Evolutionary conservation across 495 filamentous ascomycete species (phyloP).

Genomic region (Penicillium desertorum): DNA sequence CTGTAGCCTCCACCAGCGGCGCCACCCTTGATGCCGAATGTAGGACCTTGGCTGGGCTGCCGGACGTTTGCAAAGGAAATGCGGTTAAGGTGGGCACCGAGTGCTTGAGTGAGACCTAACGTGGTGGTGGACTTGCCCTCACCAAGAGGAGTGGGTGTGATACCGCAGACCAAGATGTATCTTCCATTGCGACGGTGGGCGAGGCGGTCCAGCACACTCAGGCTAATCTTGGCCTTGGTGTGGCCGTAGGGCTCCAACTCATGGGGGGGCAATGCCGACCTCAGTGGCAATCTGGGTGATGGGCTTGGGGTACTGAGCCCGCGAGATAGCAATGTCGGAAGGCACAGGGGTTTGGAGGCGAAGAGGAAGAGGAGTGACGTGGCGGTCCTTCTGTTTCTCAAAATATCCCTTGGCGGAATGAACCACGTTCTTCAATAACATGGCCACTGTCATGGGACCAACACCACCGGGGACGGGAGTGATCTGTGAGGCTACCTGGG

Average conservation of each 20-base stretch:
- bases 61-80: slow-evolving; percentile 94
- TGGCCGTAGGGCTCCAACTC: slow-evolving; percentile 94
- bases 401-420: slow-evolving; percentile 77
- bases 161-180: slow-evolving; percentile 90
- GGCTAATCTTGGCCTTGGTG: slow-evolving; percentile 91
- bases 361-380: slow-evolving; percentile 75
- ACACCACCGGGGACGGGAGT: slow-evolving; percentile 97
- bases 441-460: slow-evolving; percentile 97
- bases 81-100: slow-evolving; percentile 82
- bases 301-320: slow-evolving; percentile 84
- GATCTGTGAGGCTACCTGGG: slow-evolving; percentile 87
- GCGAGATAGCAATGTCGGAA: slow-evolving; percentile 89
- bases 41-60: slow-evolving; percentile 95
- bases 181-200: slow-evolving; percentile 82
- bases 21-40: slow-evolving; percentile 98
- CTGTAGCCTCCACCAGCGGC: slow-evolving; percentile 96
- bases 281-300: slow-evolving; percentile 82
- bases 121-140: slow-evolving; percentile 99
- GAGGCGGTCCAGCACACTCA: slow-evolving; percentile 76
- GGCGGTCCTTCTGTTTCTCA: slow-evolving; percentile 72
- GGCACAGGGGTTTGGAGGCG: slow-evolving; percentile 75
- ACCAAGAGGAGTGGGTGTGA: slow-evolving; percentile 95
- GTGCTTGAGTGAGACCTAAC: slow-evolving; percentile 90
- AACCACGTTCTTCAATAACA: slow-evolving; percentile 92
- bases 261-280: slow-evolving; percentile 75